Evolutionary conservation across 2,329 filamentous ascomycete species (phyloP).

Genomic region (Colletotrichum godetiae): DNA sequence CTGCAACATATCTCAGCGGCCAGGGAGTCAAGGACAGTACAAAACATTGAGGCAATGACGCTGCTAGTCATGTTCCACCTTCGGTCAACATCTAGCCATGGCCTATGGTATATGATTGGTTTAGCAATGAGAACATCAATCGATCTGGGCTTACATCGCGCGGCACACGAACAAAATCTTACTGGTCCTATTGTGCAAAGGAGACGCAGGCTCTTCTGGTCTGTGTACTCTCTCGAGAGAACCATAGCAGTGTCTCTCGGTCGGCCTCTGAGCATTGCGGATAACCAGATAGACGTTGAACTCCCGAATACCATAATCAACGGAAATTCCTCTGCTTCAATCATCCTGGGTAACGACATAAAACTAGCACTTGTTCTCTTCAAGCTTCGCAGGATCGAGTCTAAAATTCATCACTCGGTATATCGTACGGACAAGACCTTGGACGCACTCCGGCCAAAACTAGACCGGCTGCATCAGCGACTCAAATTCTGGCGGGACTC

Average conservation of each 20-base stretch:
- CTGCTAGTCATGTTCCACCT: constrained; percentile 63
- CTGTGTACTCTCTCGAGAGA: constrained; percentile 61
- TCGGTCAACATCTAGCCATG: constrained; percentile 60
- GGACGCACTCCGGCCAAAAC: constrained; percentile 56
- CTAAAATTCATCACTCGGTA: constrained; percentile 62
- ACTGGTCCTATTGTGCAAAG: not conserved
- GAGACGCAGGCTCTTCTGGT: constrained; percentile 62
- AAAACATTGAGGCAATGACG: constrained; percentile 64
- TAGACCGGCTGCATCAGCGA: constrained; percentile 55
- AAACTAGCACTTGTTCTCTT: constrained; percentile 54
- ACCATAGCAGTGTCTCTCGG: constrained; percentile 62
- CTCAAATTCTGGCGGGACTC: constrained; percentile 66
- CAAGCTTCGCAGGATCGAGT: constrained; percentile 58
- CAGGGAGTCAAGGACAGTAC: constrained; percentile 58
- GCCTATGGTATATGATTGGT: constrained; percentile 66
- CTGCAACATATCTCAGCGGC: constrained; percentile 60
- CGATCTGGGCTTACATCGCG: constrained; percentile 62
- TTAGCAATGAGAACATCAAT: constrained; percentile 64
- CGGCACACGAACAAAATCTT: constrained; percentile 50
- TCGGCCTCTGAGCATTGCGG: constrained; percentile 60
- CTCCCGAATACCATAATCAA: constrained; percentile 51
- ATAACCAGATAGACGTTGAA: constrained; percentile 62
- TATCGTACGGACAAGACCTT: constrained; percentile 61
- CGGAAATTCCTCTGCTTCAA: constrained; percentile 42
- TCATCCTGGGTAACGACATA: constrained; percentile 48